Evolutionary conservation across 1,284 basidiomycete species (phyloP), one percentile per base, ranked within the genome.

Genomic region (Dichomitus squalens): DNA sequence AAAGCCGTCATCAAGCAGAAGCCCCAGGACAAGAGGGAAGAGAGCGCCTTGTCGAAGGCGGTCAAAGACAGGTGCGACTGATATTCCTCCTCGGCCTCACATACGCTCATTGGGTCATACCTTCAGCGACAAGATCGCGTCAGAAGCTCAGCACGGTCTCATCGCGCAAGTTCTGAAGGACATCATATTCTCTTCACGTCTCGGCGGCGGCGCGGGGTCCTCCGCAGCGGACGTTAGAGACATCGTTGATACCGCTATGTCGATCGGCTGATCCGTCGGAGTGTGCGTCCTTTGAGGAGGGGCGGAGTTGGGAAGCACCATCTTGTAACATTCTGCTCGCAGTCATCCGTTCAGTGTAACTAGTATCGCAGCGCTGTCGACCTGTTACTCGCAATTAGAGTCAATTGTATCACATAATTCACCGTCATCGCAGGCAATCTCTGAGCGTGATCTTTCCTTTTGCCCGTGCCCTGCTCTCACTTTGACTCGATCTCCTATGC

Each of bases 111-210:
- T 2, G 25, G 6, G 16, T 16, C 31, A 53, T 34, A 41, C 40
- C 50, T 31, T 49, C 66, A 96, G 94, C 66, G 86, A 83, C 33
- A 93, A 92, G 67, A 90, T 97, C 53, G 86, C 93, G 0, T 81
- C 86, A 8, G 95, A 98, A 70, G 92, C 91, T 0, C 92, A 96
- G 66, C 95, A 97, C 66, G 95, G 93, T 1, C 83, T 97, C 55
- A 91, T 96, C 58, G 80, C 93, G 0, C 94, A 96, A 72, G 86
- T 95, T 4, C 79, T 97, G 68, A 97, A 98, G 72, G 90, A 95
- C 63, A 82, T 92, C 36, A 83, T 93, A 31, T 93, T 93, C 70
- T 92, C 89, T 7, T 80, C 81, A 67, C 81, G 87, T 25, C 44
- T 86, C 80, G 31, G 70, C 65, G 49, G 65, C 69, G 49, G 59